phyloP scores from a whole-genome alignment of 2,329 filamentous ascomycete species.

The Paramyrothecium roridum region DNA sequence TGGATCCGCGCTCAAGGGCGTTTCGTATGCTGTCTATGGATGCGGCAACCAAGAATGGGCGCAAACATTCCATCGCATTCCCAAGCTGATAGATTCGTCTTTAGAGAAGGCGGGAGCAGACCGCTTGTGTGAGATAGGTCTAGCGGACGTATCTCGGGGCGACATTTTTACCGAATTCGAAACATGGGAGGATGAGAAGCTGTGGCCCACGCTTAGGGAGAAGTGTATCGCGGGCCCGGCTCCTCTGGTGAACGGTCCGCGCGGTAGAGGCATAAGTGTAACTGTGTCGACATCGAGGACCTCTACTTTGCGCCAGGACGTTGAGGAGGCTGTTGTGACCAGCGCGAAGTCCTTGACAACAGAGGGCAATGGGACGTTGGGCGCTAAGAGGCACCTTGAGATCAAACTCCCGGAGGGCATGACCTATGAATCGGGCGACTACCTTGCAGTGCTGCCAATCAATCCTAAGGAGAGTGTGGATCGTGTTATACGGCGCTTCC shows the following conservation, averaged over 20 bases:
- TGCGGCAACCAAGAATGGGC: constrained; percentile 59
- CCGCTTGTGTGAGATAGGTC: constrained; percentile 43
- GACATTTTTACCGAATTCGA: constrained; percentile 69
- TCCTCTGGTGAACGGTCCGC: too few species aligned
- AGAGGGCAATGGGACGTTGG: constrained; percentile 39
- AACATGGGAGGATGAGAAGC: constrained; percentile 58
- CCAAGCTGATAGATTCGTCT: constrained; percentile 56
- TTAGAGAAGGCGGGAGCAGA: constrained; percentile 34
- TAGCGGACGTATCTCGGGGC: constrained; percentile 57
- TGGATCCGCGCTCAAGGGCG: constrained; percentile 48
- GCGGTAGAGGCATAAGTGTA: constrained; percentile 20
- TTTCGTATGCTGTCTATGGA: constrained; percentile 68
- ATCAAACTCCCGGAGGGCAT: constrained; percentile 60
- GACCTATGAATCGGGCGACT: constrained; percentile 66
- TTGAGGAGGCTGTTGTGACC: constrained; percentile 54
- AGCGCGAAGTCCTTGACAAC: constrained; percentile 47
- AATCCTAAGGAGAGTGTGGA: constrained; percentile 58
- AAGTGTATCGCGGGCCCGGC: too few species aligned
- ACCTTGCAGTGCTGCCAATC: constrained; percentile 65
- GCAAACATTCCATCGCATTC: constrained; percentile 65
- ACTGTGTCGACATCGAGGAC: background rate
- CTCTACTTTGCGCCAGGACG: background rate
- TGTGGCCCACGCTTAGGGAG: constrained; percentile 47
- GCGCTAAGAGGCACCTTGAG: constrained; percentile 54
- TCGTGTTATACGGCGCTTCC: constrained; percentile 60